phyloP scores from a whole-genome alignment of 345 rosid genomes.

The Citropsis articulata region DNA sequence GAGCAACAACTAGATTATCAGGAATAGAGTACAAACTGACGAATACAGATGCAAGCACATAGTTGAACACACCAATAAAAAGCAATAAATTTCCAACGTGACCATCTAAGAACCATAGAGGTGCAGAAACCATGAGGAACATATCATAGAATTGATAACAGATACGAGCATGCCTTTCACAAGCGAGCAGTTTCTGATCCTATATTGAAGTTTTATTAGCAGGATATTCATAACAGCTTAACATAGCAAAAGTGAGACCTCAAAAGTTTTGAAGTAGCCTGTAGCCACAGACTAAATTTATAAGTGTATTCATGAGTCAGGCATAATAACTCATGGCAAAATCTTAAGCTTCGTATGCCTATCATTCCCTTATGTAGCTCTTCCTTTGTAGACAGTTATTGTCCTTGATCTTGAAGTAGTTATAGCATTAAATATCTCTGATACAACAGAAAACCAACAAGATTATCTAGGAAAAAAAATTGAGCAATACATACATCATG shows the following conservation, averaged over 20 bases:
- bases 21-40: background rate
- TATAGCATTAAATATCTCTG: background rate
- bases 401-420: constrained; percentile 5
- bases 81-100: background rate
- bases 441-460: constrained; percentile 12
- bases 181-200: background rate
- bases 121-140: background rate
- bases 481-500: constrained; percentile 71
- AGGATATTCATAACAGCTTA: background rate
- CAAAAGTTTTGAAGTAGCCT: background rate
- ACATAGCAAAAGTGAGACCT: background rate
- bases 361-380: constrained; percentile 1
- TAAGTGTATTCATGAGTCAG: background rate
- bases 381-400: background rate
- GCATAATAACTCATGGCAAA: background rate
- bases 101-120: background rate
- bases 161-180: background rate
- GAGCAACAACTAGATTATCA: background rate
- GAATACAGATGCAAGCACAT: background rate
- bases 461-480: background rate
- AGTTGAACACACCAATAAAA: background rate
- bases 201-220: background rate
- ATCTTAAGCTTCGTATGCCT: background rate
- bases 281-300: background rate
- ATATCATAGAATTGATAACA: background rate